Base-by-base conservation (phyloP, 1,284 basidiomycete species). In the Mycocalia duriaeana region DNA sequence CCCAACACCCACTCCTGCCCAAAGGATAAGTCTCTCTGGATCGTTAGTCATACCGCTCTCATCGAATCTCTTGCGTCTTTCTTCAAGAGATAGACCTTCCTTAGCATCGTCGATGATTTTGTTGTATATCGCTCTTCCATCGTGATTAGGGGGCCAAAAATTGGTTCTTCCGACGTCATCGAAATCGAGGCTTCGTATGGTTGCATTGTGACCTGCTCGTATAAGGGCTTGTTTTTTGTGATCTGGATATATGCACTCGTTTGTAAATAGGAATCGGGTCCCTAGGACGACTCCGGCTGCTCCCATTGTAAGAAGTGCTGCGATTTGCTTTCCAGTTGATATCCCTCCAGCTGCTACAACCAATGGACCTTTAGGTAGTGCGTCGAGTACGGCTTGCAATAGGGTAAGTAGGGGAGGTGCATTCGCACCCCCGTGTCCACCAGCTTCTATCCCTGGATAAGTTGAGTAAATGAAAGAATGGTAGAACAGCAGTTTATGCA, bases 201-300 rank as follows among this genome's bases (percentile, higher is more conserved):
- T 75, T 19, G 65, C 59, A 22, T 59, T 59, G n/a, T 67, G 54
- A 24, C 59, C 62, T n/a, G 79, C 76, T 5, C 60, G 60, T 3
- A 75, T 50, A n/a, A 84, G 64, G 1, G 69, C 69, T 3, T 58
- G 60, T 60, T 78, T 81, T 56, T 75, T 70, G 1, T 56, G 64
- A 16, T 65, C 57, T 16, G 57, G 59, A 59, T 78, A 82, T 13
- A 60, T 58, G 47, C 72, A 71, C 58, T 82, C 80, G 13, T 69
- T 65, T 1, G 79, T 79, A 56, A 75, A 68, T 35, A 81, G 60
- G 58, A 83, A 78, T 7, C 81, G 73, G 1, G 81, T 82, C 25
- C 81, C 81, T 3, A 78, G 55, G 5, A 73, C 77, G 14, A 65
- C 77, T 3, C 79, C 80, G 8, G 71, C 63, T 5, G 76, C 78